These are phyloP conservation scores for Cyclostephanos tholiformis DNA, from an alignment of 108 stramenopile genomes.

Conservation along the genomic window DNA sequence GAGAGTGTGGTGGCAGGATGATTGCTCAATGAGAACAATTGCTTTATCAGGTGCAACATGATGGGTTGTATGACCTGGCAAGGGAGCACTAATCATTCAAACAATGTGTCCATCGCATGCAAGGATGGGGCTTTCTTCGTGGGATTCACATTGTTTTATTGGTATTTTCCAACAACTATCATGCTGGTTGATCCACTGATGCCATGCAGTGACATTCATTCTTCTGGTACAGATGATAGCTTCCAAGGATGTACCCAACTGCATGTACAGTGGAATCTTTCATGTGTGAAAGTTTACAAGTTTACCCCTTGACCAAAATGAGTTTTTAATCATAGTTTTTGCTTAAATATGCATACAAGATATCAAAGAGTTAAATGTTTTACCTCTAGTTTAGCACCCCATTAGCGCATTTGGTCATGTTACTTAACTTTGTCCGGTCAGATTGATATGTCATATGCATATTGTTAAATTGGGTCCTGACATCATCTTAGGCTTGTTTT, in stretches of 20 bases:
- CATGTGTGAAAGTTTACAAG: neutral
- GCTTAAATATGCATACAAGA: no score
- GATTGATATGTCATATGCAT: no score
- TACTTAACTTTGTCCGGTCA: no score
- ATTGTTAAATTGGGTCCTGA: no score
- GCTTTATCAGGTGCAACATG: neutral
- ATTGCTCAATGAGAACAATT: neutral
- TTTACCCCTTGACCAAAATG: no score
- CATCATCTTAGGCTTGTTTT: no score
- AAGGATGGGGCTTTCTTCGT: conserved; percentile 21
- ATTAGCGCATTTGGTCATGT: no score
- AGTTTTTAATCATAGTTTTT: no score
- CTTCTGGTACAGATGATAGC: neutral
- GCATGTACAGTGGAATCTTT: neutral
- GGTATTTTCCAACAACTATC: conserved; percentile 18
- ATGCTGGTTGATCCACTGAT: conserved; percentile 14
- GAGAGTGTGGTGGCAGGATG: neutral
- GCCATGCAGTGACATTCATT: neutral
- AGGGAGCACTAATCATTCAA: neutral
- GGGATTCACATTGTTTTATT: conserved; percentile 10
- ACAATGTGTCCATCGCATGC: neutral
- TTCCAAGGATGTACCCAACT: neutral
- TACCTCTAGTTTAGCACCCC: no score
- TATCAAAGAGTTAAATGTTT: no score
- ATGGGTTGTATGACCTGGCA: neutral